Percentiles rank a stretch among this genome's conserved stretches.
These are phyloP conservation scores for Serpula lacrymans DNA, from an alignment of 768 basidiomycete genomes.

Conservation along the genomic window DNA sequence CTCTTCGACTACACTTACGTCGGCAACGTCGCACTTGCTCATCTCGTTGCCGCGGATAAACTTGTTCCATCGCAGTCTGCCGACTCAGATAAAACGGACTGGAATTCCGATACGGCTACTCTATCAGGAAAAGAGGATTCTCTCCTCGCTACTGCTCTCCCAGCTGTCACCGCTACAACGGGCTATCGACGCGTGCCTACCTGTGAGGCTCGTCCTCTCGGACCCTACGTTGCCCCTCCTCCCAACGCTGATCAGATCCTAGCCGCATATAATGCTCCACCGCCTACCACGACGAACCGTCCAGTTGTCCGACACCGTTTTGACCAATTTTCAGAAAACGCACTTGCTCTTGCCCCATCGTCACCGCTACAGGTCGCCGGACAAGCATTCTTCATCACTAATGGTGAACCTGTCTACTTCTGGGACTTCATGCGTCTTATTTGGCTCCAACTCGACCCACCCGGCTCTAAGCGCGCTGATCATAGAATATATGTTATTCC, in stretches of 20 bases:
- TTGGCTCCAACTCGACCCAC: constrained; percentile 68
- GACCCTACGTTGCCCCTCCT: constrained; percentile 69
- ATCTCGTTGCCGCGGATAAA: constrained; percentile 90
- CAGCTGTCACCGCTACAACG: constrained; percentile 61
- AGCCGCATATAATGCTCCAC: constrained; percentile 50
- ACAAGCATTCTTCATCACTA: constrained; percentile 94
- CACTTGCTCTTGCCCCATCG: constrained; percentile 47
- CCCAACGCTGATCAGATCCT: constrained; percentile 55
- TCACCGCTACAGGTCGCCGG: constrained; percentile 82
- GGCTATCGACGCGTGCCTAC: constrained; percentile 72
- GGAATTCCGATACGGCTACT: constrained; percentile 31
- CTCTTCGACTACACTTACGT: constrained; percentile 97
- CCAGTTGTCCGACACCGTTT: constrained; percentile 75
- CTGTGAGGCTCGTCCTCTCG: constrained; percentile 74
- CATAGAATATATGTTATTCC: constrained; percentile 48
- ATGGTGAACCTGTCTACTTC: constrained; percentile 93
- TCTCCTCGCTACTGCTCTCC: constrained; percentile 50
- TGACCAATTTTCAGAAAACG: constrained; percentile 68
- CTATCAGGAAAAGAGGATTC: constrained; percentile 40
- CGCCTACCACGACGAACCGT: constrained; percentile 33
- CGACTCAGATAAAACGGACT: constrained; percentile 37
- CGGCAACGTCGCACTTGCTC: constrained; percentile 91
- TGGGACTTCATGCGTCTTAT: constrained; percentile 88
- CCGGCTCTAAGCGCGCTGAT: constrained; percentile 44
- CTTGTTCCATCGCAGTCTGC: constrained; percentile 54